A percentile compares a stretch with the other conserved stretches of the same genome.
Evolutionary conservation across 352 stramenopile species (phyloP).

Genomic region (Lagenidium sp.): DNA sequence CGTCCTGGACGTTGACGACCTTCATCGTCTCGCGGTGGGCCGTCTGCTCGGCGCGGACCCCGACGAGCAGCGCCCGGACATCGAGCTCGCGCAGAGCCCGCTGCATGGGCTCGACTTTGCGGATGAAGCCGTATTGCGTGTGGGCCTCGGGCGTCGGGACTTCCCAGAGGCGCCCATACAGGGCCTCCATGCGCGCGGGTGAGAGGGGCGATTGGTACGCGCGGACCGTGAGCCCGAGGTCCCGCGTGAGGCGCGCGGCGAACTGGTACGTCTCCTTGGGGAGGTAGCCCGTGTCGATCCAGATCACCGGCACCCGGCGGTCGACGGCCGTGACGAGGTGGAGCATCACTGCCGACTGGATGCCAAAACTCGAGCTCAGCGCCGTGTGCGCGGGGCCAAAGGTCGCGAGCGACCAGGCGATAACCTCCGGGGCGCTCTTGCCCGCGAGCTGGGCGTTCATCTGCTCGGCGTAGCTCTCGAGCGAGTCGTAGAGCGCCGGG

Average conservation of each 20-base stretch:
- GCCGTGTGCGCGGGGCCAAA: conserved; percentile 49
- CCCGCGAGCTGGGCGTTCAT: conserved; percentile 45
- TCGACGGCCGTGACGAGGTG: conserved; percentile 50
- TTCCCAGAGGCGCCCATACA: conserved; percentile 83
- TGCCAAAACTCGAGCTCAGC: conserved; percentile 83
- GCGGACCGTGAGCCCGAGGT: conserved; percentile 57
- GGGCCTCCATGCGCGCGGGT: conserved; percentile 72
- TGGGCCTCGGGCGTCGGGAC: conserved; percentile 60
- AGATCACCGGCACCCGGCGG: conserved; percentile 58
- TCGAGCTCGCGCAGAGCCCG: conserved; percentile 50
- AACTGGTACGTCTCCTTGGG: conserved; percentile 82
- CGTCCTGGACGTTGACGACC: conserved; percentile 73
- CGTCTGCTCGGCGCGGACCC: conserved; percentile 76
- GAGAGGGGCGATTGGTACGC: conserved; percentile 74
- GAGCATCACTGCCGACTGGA: conserved; percentile 82
- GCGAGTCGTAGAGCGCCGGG: conserved; percentile 31
- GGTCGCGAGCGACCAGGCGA: conserved; percentile 59
- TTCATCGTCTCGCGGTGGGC: conserved; percentile 56
- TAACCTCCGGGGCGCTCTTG: conserved; percentile 51
- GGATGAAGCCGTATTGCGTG: conserved; percentile 68
- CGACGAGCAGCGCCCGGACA: conserved; percentile 57
- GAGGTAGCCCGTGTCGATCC: conserved; percentile 82
- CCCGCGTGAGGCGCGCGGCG: conserved; percentile 44
- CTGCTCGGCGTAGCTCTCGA: conserved; percentile 54
- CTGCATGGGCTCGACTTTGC: conserved; percentile 86